Conservation (phyloP, 805 yeast genomes). For the Barnettozyma siamensis region DNA sequence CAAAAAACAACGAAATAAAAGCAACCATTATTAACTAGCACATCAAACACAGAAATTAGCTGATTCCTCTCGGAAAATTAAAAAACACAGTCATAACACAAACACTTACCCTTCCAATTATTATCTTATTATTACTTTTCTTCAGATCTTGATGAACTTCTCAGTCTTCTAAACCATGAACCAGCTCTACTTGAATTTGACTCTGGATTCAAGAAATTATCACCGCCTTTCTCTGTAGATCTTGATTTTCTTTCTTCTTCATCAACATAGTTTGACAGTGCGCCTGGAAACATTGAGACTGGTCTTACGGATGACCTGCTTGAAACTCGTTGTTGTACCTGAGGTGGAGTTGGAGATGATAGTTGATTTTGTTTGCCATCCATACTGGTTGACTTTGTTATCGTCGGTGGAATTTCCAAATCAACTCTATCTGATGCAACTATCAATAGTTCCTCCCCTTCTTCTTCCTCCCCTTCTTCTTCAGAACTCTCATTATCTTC, state of each 20-base stretch:
- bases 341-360: neutral
- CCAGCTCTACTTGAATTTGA: conserved; percentile 28
- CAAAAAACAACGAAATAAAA: neutral
- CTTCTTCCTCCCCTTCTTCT: conserved; percentile 3
- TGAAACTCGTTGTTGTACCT: neutral
- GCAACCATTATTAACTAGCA: no score
- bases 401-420: conserved; percentile 6
- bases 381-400: conserved; percentile 3
- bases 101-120: no score
- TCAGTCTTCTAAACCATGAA: conserved; percentile 42
- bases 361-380: conserved; percentile 1
- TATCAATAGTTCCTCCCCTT: neutral
- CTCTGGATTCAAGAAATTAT: conserved; percentile 5
- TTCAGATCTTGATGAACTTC: conserved; percentile 30
- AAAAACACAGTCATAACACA: neutral
- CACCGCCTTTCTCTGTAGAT: conserved; percentile 4
- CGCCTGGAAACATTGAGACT: conserved; percentile 21
- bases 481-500: conserved; percentile 3
- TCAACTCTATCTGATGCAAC: neutral
- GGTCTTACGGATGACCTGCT: conserved; percentile 11
- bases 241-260: conserved; percentile 26
- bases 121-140: neutral
- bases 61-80: no score
- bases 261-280: conserved; percentile 5
- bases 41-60: no score